Base-by-base conservation (phyloP, 2,329 filamentous ascomycete species). In the Colletotrichum brevisporum region DNA sequence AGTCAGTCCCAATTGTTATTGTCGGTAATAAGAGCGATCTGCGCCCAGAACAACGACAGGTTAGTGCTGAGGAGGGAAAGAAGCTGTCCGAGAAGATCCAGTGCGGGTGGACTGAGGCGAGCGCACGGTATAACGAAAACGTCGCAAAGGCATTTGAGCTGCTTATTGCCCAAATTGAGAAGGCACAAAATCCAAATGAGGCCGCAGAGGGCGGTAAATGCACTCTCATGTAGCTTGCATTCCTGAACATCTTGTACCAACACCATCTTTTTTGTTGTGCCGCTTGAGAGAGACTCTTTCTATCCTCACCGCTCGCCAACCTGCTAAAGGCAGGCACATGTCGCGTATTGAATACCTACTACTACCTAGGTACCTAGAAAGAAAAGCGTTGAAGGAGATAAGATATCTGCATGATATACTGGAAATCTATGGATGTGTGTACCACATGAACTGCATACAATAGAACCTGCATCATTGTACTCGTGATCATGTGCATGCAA, bases 1-100 rank as follows among this genome's bases (percentile, higher is more conserved):
- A 98, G 75, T 92, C 92, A 80, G 94, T 98, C 60, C 96, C 96
- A 10, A 91, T 98, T 75, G 94, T 97, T 75, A 92, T 99, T 71
- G 95, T 99, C 62, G 96, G 94, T 75, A 99, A 99, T 86, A 99
- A 99, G 85, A 95, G 92, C 79, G 96, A 99, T 81, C 86, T 99
- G 67, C 91, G 94, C 70, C 91, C 94, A 61, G 95, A 98, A 80
- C 94, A 97, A 83, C 92, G 96, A 74, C 95, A 98, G 82, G 94
- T 99, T 74, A 91, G 90, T 39, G 82, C 90, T 59, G 94, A 97
- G 73, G 93, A 97, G 75, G 96, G 95, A 74, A 92, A 92, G 79
- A 92, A 92, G 77, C 84, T 98, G 50, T 91, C 92, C 8, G 92
- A 95, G 76, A 93, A 96, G 81, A 92, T 97, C 80, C 91, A 94